Evolutionary conservation across 2,329 filamentous ascomycete genomes (phyloP).

Genomic region (Trichothecium sympodiale): DNA sequence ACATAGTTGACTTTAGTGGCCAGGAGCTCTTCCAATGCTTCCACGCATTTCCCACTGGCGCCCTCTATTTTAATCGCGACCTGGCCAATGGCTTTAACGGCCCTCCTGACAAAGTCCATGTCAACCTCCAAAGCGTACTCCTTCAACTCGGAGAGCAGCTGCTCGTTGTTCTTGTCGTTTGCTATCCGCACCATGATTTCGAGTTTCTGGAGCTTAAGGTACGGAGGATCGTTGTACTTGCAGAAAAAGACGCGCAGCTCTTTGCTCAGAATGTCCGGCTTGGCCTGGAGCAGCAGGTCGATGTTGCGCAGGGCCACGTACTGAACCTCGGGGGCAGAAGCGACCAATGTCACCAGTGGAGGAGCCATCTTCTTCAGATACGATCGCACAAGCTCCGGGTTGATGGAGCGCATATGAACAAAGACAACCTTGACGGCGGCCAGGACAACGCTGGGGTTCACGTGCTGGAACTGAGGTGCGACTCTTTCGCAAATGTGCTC

Average conservation of each 20-base stretch:
- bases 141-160: constrained; percentile 85
- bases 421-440: constrained; percentile 98
- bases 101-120: constrained; percentile 94
- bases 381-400: constrained; percentile 64
- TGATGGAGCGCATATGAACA: constrained; percentile 82
- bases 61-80: constrained; percentile 97
- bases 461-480: constrained; percentile 93
- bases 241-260: constrained; percentile 98
- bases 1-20: constrained; percentile 98
- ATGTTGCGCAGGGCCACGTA: constrained; percentile 96
- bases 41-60: constrained; percentile 91
- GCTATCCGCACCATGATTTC: constrained; percentile 99
- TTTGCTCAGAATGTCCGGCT: constrained; percentile 93
- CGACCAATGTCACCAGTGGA: constrained; percentile 87
- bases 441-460: constrained; percentile 91
- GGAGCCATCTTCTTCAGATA: constrained; percentile 99
- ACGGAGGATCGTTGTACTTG: constrained; percentile 98
- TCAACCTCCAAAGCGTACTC: constrained; percentile 97
- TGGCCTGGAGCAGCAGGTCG: constrained; percentile 87
- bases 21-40: constrained; percentile 84
- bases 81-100: constrained; percentile 92
- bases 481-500: constrained; percentile 98
- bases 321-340: constrained; percentile 91
- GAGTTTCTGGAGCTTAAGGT: constrained; percentile 93
- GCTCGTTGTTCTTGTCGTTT: constrained; percentile 92